Conservation (phyloP, 2,329 filamentous ascomycete species). For the Hymenoscyphus linearis region DNA sequence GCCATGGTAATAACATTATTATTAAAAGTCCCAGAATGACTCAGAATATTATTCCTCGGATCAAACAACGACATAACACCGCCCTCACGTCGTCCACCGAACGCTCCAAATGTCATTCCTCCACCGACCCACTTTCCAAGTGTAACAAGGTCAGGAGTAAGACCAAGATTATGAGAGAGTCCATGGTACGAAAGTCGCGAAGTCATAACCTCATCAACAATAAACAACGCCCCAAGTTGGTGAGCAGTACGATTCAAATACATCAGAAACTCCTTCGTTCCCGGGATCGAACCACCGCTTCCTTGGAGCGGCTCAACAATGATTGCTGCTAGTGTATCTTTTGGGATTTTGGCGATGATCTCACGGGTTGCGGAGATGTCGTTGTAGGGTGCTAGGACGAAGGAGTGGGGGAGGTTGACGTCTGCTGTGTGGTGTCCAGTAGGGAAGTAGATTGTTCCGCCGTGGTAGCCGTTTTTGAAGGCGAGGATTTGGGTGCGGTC, state of each 20-base stretch:
- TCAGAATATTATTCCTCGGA: neutral
- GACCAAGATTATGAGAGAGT: neutral
- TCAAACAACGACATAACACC: neutral
- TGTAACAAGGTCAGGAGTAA: neutral
- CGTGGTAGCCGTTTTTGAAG: constrained; percentile 21
- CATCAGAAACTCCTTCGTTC: neutral
- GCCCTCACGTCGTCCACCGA: neutral
- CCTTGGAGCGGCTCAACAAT: neutral
- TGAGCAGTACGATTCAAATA: neutral
- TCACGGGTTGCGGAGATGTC: neutral
- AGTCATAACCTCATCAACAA: neutral
- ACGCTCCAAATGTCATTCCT: neutral
- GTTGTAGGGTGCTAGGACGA: neutral
- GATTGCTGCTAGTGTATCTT: neutral
- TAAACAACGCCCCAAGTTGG: neutral
- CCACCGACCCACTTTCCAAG: neutral
- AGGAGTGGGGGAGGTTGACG: neutral
- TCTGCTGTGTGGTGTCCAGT: constrained; percentile 38
- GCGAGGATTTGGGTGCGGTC: constrained; percentile 20
- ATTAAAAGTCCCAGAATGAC: neutral
- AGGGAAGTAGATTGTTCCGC: constrained; percentile 36
- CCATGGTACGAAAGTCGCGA: neutral
- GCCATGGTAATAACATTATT: neutral
- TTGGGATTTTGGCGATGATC: neutral
- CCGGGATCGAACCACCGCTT: neutral